phyloP scores from a whole-genome alignment of 1,139 yeast species.

The Suhomyces chickasaworum region DNA sequence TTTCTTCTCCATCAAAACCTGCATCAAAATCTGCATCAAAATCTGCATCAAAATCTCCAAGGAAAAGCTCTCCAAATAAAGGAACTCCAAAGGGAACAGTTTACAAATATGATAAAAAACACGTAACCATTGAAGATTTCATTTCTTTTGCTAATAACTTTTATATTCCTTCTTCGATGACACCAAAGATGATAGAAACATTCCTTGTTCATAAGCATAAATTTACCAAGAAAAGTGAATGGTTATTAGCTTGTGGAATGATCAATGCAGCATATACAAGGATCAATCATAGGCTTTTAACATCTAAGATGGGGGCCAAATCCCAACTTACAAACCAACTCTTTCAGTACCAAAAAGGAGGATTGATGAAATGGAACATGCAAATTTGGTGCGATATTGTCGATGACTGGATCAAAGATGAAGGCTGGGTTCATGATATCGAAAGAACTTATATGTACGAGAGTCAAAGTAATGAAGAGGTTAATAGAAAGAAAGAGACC shows the following conservation, averaged over 20 bases:
- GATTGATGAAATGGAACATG: conserved; percentile 48
- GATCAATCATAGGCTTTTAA: conserved; percentile 51
- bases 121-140: conserved; percentile 49
- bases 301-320: conserved; percentile 50
- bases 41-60: conserved; percentile 2
- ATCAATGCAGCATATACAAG: conserved; percentile 59
- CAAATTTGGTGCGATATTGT: conserved; percentile 55
- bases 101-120: conserved; percentile 29
- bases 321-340: conserved; percentile 51
- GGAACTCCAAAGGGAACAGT: conserved; percentile 5
- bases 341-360: conserved; percentile 57
- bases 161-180: conserved; percentile 56
- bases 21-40: conserved; percentile 1
- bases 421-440: conserved; percentile 54
- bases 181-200: conserved; percentile 52
- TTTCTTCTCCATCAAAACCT: conserved; percentile 9
- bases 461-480: conserved; percentile 24
- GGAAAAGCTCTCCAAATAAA: conserved; percentile 4
- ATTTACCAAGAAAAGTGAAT: conserved; percentile 55
- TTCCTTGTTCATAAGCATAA: conserved; percentile 54
- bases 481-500: conserved; percentile 24
- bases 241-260: conserved; percentile 71
- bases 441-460: conserved; percentile 44
- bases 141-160: conserved; percentile 64
- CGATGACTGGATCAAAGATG: conserved; percentile 53